Percentiles rank a stretch among this genome's conserved stretches.
phyloP scores from a whole-genome alignment of 2,329 filamentous ascomycete species.

The Nemania diffusa region DNA sequence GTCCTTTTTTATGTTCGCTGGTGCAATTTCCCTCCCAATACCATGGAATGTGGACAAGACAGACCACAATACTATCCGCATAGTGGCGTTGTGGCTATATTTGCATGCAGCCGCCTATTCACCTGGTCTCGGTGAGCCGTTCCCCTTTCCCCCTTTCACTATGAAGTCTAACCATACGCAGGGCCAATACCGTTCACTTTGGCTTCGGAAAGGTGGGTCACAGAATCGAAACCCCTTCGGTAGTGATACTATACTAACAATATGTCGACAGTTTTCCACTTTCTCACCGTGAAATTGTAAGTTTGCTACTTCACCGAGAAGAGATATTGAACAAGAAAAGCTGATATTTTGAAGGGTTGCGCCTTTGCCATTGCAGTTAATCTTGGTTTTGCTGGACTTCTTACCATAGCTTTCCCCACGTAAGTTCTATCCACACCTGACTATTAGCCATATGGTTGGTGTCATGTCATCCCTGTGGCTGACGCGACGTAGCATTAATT shows the following conservation, averaged over 20 bases:
- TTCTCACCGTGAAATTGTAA: constrained; percentile 21
- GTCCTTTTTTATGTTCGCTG: constrained; percentile 19
- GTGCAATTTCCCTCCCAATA: constrained; percentile 12
- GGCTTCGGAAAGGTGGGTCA: constrained; percentile 14
- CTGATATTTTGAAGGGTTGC: constrained; percentile 11
- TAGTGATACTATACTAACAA: not conserved
- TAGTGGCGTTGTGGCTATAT: constrained; percentile 15
- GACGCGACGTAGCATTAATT: constrained; percentile 3
- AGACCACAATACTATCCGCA: not conserved
- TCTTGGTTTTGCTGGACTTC: constrained; percentile 13
- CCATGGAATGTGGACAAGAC: not conserved
- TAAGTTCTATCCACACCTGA: not conserved
- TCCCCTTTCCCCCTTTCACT: not conserved
- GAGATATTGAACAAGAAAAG: not conserved
- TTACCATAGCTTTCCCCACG: constrained; percentile 14
- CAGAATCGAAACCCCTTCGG: not conserved
- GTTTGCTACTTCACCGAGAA: not conserved
- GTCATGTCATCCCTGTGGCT: not conserved
- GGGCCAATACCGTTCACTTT: constrained; percentile 18
- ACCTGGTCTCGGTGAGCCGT: constrained; percentile 4
- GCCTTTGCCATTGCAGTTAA: constrained; percentile 20
- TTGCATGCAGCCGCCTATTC: constrained; percentile 20
- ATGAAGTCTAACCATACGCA: not conserved
- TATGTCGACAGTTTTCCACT: constrained; percentile 10
- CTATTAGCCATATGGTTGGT: not conserved